Conservation (phyloP, 164 flowering plant species). For the Chimonanthus praecox region DNA sequence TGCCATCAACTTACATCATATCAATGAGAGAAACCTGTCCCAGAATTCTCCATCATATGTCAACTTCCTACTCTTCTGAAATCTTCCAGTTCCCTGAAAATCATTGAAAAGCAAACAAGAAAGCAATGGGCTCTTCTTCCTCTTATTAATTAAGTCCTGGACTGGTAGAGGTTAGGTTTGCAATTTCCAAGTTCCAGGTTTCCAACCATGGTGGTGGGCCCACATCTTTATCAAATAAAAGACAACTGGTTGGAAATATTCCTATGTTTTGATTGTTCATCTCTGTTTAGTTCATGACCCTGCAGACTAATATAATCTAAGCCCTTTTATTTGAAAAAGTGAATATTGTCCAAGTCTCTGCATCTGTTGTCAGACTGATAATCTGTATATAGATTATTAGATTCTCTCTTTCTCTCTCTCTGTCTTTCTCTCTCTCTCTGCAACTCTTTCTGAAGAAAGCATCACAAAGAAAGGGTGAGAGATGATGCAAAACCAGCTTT, state of each 20-base stretch:
- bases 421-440: not conserved
- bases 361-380: not conserved
- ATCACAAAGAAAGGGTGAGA: slow-evolving; percentile 45
- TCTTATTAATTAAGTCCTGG: not conserved
- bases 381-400: no score
- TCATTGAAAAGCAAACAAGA: no score
- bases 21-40: no score
- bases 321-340: not conserved
- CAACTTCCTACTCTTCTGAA: no score
- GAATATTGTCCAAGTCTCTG: not conserved
- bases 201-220: not conserved
- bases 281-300: not conserved
- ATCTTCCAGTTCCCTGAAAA: no score
- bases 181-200: not conserved
- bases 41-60: no score
- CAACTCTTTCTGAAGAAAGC: not conserved
- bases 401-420: not conserved
- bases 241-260: not conserved
- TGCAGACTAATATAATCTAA: not conserved
- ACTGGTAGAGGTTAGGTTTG: not conserved
- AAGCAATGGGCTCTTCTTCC: no score
- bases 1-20: no score
- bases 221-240: not conserved
- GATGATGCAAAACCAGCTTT: slow-evolving; percentile 51
- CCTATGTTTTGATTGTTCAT: not conserved